These are phyloP conservation scores for Artemisia tridentata DNA, from an alignment of 129 eudicot genomes.

Conservation along the genomic window DNA sequence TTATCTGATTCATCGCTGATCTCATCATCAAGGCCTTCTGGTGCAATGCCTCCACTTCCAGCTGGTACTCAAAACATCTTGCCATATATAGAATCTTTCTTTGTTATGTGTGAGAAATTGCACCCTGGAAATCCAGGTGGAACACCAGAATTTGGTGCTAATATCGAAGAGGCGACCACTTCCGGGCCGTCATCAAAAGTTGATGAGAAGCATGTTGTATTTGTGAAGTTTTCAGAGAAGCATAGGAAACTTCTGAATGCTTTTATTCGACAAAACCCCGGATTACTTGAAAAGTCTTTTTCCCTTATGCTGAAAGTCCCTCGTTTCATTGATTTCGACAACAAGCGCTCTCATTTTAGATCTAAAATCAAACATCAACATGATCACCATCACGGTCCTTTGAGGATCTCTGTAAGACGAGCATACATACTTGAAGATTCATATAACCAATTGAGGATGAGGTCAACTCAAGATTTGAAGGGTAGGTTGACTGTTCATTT, in stretches of 20 bases:
- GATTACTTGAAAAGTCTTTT: conserved; percentile 89
- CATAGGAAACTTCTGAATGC: conserved; percentile 90
- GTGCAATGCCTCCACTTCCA: conserved; percentile 85
- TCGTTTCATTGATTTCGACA: conserved; percentile 94
- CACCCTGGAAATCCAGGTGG: conserved; percentile 60
- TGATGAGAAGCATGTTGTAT: conserved; percentile 76
- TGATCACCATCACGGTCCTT: conserved; percentile 93
- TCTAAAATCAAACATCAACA: conserved; percentile 97
- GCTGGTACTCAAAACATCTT: conserved; percentile 90
- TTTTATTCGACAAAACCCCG: conserved; percentile 90
- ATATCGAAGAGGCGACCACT: conserved; percentile 65
- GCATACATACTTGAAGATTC: conserved; percentile 98
- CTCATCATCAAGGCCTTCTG: conserved; percentile 60
- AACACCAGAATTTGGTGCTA: conserved; percentile 62
- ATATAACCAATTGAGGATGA: conserved; percentile 88
- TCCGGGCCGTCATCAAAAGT: conserved; percentile 44
- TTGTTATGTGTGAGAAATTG: conserved; percentile 96
- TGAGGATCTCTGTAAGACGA: conserved; percentile 93
- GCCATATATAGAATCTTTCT: conserved; percentile 92
- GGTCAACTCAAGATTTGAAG: conserved; percentile 81
- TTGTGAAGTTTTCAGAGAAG: conserved; percentile 82
- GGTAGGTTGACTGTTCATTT: conserved; percentile 94
- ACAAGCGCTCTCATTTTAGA: conserved; percentile 88
- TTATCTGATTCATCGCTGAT: conserved; percentile 42
- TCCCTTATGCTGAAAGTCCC: conserved; percentile 96